Evolutionary conservation across 2,329 filamentous ascomycete species (phyloP).

Genomic region (Triangularia setosa): DNA sequence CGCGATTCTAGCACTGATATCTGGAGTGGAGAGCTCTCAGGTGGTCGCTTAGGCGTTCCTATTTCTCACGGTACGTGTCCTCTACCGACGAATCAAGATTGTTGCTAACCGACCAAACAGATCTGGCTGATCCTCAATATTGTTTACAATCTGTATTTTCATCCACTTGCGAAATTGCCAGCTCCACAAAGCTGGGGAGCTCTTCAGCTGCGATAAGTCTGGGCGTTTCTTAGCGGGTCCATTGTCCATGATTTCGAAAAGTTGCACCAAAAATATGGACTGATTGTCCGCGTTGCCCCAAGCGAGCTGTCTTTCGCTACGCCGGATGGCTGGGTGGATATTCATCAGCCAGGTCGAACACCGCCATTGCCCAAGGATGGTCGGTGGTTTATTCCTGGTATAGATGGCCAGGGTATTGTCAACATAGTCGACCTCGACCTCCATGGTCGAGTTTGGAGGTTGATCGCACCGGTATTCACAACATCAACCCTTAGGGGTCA

Average conservation of each 20-base stretch:
- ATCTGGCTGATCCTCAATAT: conserved; percentile 11
- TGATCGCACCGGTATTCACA: conserved; percentile 37
- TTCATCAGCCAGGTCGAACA: conserved; percentile 34
- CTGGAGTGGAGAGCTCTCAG: neutral
- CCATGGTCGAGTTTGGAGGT: conserved; percentile 32
- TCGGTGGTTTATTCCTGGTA: conserved; percentile 24
- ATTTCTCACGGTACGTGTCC: neutral
- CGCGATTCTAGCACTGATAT: neutral
- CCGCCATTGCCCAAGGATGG: conserved; percentile 29
- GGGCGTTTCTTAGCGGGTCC: conserved; percentile 16
- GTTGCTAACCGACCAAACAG: neutral
- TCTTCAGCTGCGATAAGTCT: conserved; percentile 15
- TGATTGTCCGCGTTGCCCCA: conserved; percentile 19
- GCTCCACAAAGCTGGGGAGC: conserved; percentile 18
- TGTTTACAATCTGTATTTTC: conserved; percentile 20
- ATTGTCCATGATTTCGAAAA: conserved; percentile 21
- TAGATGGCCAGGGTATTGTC: conserved; percentile 21
- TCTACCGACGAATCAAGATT: neutral
- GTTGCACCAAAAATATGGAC: conserved; percentile 18
- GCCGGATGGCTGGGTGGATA: conserved; percentile 35
- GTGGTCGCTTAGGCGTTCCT: neutral
- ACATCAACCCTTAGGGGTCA: conserved; percentile 36
- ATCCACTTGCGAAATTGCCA: conserved; percentile 19
- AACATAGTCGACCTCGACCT: conserved; percentile 32
- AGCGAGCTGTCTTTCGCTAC: conserved; percentile 33